Conservation (phyloP, 129 eudicot species). For the Lactuca saligna region DNA sequence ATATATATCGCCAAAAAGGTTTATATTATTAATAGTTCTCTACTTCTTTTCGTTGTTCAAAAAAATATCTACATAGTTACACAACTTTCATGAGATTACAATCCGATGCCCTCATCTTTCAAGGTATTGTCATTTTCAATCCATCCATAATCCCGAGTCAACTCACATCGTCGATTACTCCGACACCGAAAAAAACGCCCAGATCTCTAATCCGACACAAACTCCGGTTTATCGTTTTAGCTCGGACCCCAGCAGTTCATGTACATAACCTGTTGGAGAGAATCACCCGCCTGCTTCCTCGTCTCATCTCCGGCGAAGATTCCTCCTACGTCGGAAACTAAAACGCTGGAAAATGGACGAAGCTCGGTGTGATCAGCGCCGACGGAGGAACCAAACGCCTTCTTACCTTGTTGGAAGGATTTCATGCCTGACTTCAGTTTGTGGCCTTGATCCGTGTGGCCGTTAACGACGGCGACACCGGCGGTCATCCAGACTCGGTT, state of each 20-base stretch:
- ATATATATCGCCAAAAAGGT: neutral
- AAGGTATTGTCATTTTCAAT: neutral
- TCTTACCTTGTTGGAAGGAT: slow-evolving; percentile 1
- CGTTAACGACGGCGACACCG: slow-evolving; percentile 12
- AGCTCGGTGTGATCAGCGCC: neutral
- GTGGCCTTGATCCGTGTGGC: slow-evolving; percentile 18
- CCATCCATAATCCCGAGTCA: slow-evolving; percentile 9
- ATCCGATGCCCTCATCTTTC: slow-evolving; percentile 11
- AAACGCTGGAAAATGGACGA: neutral
- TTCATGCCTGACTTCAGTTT: slow-evolving; percentile 17
- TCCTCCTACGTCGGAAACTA: slow-evolving; percentile 2
- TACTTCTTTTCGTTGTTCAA: neutral
- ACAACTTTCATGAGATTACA: slow-evolving; percentile 2
- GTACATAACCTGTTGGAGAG: slow-evolving; percentile 25
- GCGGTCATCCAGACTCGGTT: slow-evolving; percentile 18
- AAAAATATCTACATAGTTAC: slow-evolving; percentile 1
- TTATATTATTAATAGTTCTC: neutral
- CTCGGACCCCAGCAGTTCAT: slow-evolving; percentile 26
- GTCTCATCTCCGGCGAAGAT: neutral
- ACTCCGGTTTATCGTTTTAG: neutral
- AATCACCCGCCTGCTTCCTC: slow-evolving; percentile 20
- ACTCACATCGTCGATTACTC: slow-evolving; percentile 1
- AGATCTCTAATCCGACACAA: neutral
- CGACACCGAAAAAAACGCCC: neutral
- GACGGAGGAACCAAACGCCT: slow-evolving; percentile 7